A percentile compares a stretch with the other conserved stretches of the same genome.
phyloP scores from a whole-genome alignment of 805 yeast genomes.

The Metschnikowia koreensis region DNA sequence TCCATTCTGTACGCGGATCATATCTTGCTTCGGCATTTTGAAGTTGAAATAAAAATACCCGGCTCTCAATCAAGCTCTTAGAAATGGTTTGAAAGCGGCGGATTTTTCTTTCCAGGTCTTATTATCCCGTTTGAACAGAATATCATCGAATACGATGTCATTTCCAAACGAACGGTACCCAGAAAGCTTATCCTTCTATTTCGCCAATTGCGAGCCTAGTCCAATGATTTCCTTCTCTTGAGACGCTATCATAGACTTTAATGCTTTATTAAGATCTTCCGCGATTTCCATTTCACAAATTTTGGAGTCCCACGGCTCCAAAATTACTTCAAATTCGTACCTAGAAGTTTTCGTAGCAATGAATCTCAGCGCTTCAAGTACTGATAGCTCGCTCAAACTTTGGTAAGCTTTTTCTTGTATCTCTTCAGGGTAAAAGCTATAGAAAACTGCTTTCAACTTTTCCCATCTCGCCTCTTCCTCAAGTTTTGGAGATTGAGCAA shows the following conservation, averaged over 20 bases:
- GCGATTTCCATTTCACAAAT: not conserved
- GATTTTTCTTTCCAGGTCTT: no score
- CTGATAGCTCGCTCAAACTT: not conserved
- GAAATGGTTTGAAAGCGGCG: no score
- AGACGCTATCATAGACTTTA: not conserved
- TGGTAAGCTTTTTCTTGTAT: not conserved
- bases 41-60: not conserved
- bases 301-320: not conserved
- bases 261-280: not conserved
- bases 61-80: not conserved
- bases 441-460: not conserved
- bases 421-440: not conserved
- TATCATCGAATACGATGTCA: no score
- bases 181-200: no score
- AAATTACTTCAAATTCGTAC: not conserved
- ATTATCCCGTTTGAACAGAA: no score
- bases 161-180: no score
- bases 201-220: no score
- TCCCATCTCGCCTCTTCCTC: conserved; percentile 2
- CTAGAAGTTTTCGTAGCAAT: not conserved
- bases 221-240: no score
- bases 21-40: not conserved
- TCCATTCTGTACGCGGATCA: conserved; percentile 5
- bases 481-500: not conserved
- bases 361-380: not conserved